Conservation (phyloP, 306 rosid genomes). For the Cicer judaicum region DNA sequence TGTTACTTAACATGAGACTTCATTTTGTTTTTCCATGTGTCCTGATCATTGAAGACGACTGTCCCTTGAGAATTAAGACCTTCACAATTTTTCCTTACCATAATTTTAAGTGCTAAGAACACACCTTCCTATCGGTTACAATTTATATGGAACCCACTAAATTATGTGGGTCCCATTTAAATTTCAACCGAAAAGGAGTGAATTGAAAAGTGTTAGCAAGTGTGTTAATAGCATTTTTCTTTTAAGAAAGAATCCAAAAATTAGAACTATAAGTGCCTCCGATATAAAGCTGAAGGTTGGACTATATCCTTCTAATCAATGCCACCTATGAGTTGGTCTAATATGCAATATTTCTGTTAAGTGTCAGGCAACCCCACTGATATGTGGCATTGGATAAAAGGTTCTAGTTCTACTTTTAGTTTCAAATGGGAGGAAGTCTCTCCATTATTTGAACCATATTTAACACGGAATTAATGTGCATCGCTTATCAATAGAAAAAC, state of each 20-base stretch:
- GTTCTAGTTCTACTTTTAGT: not conserved
- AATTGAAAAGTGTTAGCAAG: no score
- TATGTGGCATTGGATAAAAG: not conserved
- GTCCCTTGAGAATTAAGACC: not conserved
- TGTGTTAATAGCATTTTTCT: no score
- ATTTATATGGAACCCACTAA: no score
- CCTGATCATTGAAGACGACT: not conserved
- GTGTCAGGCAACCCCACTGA: not conserved
- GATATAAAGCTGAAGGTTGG: not conserved
- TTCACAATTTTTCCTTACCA: not conserved
- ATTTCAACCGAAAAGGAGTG: no score
- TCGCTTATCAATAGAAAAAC: not conserved
- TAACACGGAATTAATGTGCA: not conserved
- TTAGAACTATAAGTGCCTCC: no score
- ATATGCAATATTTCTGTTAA: not conserved
- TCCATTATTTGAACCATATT: constrained; percentile 1
- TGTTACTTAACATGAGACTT: not conserved
- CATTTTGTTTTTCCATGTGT: not conserved
- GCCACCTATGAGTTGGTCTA: not conserved
- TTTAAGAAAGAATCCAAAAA: not conserved
- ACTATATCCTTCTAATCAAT: not conserved
- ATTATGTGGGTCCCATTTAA: no score
- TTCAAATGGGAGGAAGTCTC: not conserved
- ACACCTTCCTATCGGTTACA: no score
- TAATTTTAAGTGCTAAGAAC: not conserved